Evolutionary conservation across 2,329 filamentous ascomycete species (phyloP), one percentile per base, ranked within the genome.

Genomic region (Arthrinium puccinioides): DNA sequence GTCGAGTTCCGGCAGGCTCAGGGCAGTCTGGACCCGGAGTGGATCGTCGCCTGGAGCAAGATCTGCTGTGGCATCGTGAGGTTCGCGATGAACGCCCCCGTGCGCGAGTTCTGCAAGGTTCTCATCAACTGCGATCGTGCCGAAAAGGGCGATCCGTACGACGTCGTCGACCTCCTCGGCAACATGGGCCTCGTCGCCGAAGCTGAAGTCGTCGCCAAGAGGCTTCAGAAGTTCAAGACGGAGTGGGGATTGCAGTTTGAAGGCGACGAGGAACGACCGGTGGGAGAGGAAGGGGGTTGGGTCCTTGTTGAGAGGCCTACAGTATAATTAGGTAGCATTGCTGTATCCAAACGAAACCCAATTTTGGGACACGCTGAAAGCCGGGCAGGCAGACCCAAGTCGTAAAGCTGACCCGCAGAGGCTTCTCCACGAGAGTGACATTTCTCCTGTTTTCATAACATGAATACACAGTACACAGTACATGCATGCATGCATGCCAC

Each of bases 131-230:
- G 49, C 21, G 45, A 48, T 2, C 8, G 61, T 2, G 67, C 67
- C 0, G 60, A 66, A 38, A 69, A 66, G 42, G 67, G 68, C 1
- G 58, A 60, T 1, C 50, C 46, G 3, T 54, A 51, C 37, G 52
- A 55, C 15, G 34, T 48, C 11, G 37, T 54, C 9, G 53, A 54
- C 30, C 23, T 55, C 5, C 41, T 54, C 6, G 42, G 50, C 9
- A 46, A 50, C 11, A 32, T 54, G 1, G 47, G 47, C 1, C 43
- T 54, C 3, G 43, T 42, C 2, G 46, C 44, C 3, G 51, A 54
- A 34, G 50, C 53, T 1, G 38, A 20, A 2, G 19, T 34, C 7
- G 50, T 42, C 4, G 48, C 49, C 15, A 32, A 42, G 29, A 38
- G 40, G 30, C 34, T 50, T 10, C 18, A 31, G 15, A 16, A 37